Base-by-base conservation (phyloP, 495 filamentous ascomycete genomes). In the Staphylotrichum longicolle region DNA sequence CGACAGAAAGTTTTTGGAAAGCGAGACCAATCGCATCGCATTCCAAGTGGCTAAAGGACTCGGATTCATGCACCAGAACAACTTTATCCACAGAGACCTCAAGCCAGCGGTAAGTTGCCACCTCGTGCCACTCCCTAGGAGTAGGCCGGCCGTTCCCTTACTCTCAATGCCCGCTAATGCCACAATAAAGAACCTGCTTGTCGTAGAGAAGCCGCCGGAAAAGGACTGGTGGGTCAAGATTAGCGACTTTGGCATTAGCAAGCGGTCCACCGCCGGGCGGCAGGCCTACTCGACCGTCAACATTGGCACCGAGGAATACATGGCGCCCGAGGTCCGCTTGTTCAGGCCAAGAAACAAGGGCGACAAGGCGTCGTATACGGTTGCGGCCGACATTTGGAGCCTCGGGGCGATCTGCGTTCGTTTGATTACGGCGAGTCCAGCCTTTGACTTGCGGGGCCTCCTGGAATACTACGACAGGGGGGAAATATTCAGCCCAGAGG, bases 1-100 rank as follows among this genome's bases (percentile, higher is more conserved):
- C 20, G 20, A 27, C 20, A 27, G 20, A 27, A 27, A 27, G 20
- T 27, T 27, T 27, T 27, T 27, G 20, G 20, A 27, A 27, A 27
- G 20, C 20, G 20, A 27, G 20, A 27, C 20, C 20, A 27, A 27
- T 27, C 20, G 20, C 20, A 39, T 39, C 5, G 10, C 10, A 7
- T 39, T 7, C 37, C 37, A 39, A 10, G 37, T 39, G 37, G 6
- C 10, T 10, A 10, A 77, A 33, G 42, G 42, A 5, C 42, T 45
- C 5, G 9, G 5, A 5, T 45, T 9, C 12, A 45, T 45, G 42
- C 42, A 45, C 42, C 10, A n/a, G 7, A 5, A 45, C 5, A 11
- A 11, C n/a, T 45, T 45, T 15, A 5, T 45, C n/a, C 42, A 45
- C 12, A 7, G 42, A 5, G 42, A 45, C 12, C 9, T 45, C 11